A percentile compares a stretch with the other conserved stretches of the same genome.
These are phyloP conservation scores for Collybia nuda DNA, from an alignment of 768 basidiomycete species.

Conservation along the genomic window DNA sequence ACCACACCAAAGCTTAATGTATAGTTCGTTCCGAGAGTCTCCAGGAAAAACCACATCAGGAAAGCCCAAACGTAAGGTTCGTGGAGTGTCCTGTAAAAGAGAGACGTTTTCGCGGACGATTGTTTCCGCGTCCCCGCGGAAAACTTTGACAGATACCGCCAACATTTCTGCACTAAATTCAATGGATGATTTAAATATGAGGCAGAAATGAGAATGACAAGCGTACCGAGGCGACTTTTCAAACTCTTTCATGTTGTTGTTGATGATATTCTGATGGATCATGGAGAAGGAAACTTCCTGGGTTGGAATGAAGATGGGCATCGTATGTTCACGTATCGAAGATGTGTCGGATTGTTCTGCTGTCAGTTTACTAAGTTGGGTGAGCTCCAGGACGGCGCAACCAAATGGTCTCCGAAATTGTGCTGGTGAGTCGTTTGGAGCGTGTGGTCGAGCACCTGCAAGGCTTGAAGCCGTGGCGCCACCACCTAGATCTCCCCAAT, in stretches of 20 bases:
- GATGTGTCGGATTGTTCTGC: conserved; percentile 64
- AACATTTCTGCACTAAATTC: conserved; percentile 76
- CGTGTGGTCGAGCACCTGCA: conserved; percentile 10
- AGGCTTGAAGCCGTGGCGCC: conserved; percentile 10
- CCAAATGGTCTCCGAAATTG: conserved; percentile 89
- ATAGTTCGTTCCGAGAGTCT: conserved; percentile 90
- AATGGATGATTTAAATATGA: not conserved
- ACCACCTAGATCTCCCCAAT: conserved; percentile 17
- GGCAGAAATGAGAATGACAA: not conserved
- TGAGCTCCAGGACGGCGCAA: conserved; percentile 90
- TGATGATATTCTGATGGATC: conserved; percentile 94
- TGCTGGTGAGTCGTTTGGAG: conserved; percentile 30
- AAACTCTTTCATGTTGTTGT: conserved; percentile 72
- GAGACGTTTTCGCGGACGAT: conserved; percentile 85
- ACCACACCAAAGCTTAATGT: conserved; percentile 94
- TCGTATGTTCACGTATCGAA: conserved; percentile 70
- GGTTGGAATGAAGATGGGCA: conserved; percentile 84
- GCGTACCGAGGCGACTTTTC: conserved; percentile 79
- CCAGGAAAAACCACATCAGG: conserved; percentile 96
- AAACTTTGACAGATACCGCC: conserved; percentile 81
- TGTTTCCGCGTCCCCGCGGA: conserved; percentile 76
- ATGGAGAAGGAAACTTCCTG: conserved; percentile 89
- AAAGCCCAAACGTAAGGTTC: conserved; percentile 87
- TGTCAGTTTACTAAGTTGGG: conserved; percentile 68
- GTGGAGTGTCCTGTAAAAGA: conserved; percentile 76